Base-by-base conservation (phyloP, 345 rosid species). In the Anastatica hierochuntica region DNA sequence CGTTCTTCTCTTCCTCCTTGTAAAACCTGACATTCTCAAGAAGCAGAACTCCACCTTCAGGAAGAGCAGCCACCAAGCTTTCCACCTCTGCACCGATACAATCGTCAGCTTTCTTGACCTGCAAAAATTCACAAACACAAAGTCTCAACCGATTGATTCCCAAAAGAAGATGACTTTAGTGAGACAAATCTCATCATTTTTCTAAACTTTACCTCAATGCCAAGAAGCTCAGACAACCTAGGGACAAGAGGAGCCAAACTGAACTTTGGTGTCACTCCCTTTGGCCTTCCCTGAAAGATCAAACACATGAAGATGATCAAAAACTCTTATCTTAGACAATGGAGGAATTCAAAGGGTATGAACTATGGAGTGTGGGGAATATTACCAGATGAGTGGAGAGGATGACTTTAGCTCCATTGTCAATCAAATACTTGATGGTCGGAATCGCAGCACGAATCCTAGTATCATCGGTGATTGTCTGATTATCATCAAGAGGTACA, bases 1-100 rank as follows among this genome's bases (percentile, higher is more conserved):
- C 97, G 31, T 89, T 89, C 77, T 89, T 89, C 75, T 89, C 97
- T 74, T 89, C 97, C 56, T 85, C 97, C 77, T 77, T 89, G 71
- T 89, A 60, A 74, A 89, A 89, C 72, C 95, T 79, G 50, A 85
- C 95, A 44, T 89, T 89, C 72, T 89, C 97, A 47, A 89, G 90
- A 27, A 89, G 88, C 56, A 89, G 45, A 40, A 79, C 95, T 24
- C 89, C 83, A 19, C 97, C 97, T 34, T 81, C 75, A 0, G 85
- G 85, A 19, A 77, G 55, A 53, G 68, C 74, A 24, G 90, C 78
- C 34, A 79, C 95, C 75, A 85, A 9, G 58, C 79, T 79, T 72
- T 69, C 82, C 36, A 83, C 97, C 63, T 89, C 90, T 37, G 53
- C 81, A 38, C 95, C 95, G 38, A 89, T 74, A 60, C 94, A 85